These are phyloP conservation scores for Leccinum insolens DNA, from an alignment of 1,284 basidiomycete species.

Conservation along the genomic window DNA sequence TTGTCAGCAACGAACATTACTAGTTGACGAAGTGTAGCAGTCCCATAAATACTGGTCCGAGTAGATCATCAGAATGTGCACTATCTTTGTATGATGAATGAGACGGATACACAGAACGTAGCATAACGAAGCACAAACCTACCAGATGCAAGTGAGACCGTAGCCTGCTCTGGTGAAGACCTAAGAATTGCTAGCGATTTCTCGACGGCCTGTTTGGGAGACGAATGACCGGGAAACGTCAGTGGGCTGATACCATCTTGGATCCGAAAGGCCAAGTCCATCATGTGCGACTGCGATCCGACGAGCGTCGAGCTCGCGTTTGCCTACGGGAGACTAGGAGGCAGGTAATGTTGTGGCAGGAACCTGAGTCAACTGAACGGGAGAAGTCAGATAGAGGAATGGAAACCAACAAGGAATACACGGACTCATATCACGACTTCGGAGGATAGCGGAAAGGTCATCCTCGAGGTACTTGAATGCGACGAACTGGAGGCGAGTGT, in stretches of 20 bases:
- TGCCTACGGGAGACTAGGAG: no score
- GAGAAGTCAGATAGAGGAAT: no score
- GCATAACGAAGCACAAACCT: slow-evolving; percentile 27
- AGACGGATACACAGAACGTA: slow-evolving; percentile 2
- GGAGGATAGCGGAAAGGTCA: no score
- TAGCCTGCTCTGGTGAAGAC: slow-evolving; percentile 71
- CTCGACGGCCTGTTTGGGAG: slow-evolving; percentile 70
- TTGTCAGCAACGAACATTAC: slow-evolving; percentile 99
- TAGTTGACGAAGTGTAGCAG: slow-evolving; percentile 92
- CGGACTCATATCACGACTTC: no score
- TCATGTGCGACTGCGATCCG: no score
- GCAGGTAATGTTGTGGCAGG: no score
- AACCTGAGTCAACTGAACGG: no score
- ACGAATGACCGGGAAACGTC: background rate
- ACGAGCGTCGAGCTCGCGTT: no score
- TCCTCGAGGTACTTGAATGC: no score
- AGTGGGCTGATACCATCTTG: background rate
- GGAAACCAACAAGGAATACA: no score
- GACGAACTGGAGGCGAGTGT: no score
- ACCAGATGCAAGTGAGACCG: slow-evolving; percentile 66
- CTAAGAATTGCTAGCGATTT: slow-evolving; percentile 81
- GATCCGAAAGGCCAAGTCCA: background rate
- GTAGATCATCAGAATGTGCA: slow-evolving; percentile 77
- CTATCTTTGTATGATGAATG: slow-evolving; percentile 53
- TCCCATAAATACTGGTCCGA: slow-evolving; percentile 91